Percentiles rank a stretch among this genome's conserved stretches.
phyloP scores from a whole-genome alignment of 2,329 filamentous ascomycete genomes.

The Fusarium bulbicola region DNA sequence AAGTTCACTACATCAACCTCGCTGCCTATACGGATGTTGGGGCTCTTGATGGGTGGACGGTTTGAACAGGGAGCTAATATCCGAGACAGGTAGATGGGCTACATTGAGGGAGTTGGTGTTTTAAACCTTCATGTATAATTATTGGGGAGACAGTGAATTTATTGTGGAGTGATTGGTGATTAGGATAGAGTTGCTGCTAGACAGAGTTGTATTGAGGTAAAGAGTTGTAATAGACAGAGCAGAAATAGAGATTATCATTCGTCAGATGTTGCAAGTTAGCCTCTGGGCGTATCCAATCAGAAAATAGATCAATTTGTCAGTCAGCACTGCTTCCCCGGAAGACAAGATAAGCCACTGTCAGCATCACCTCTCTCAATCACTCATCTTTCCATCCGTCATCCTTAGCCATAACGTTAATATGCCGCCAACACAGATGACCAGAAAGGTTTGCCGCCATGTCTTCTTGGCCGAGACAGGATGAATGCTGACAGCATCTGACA shows the following conservation, averaged over 20 bases:
- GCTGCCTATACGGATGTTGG: neutral
- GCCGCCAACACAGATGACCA: neutral
- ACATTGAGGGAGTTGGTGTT: rapidly evolving
- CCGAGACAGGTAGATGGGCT: rapidly evolving
- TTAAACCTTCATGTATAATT: rapidly evolving
- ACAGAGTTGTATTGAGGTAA: rapidly evolving
- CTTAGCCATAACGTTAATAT: neutral
- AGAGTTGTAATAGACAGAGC: neutral
- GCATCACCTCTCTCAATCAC: neutral
- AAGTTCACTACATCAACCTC: neutral
- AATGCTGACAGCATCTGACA: neutral
- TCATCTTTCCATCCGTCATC: neutral
- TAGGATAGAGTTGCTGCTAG: rapidly evolving
- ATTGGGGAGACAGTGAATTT: rapidly evolving
- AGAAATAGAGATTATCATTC: neutral
- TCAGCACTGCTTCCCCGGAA: slow-evolving; percentile 4
- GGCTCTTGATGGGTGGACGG: neutral
- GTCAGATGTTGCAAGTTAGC: rapidly evolving
- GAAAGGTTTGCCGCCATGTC: neutral
- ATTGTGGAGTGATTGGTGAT: neutral
- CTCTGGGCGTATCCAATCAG: rapidly evolving
- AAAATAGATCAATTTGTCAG: neutral
- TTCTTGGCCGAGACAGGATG: rapidly evolving
- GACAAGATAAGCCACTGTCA: neutral
- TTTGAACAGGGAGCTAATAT: rapidly evolving